Evolutionary conservation across 495 filamentous ascomycete species (phyloP).

Genomic region (Amniculicola lignicola): DNA sequence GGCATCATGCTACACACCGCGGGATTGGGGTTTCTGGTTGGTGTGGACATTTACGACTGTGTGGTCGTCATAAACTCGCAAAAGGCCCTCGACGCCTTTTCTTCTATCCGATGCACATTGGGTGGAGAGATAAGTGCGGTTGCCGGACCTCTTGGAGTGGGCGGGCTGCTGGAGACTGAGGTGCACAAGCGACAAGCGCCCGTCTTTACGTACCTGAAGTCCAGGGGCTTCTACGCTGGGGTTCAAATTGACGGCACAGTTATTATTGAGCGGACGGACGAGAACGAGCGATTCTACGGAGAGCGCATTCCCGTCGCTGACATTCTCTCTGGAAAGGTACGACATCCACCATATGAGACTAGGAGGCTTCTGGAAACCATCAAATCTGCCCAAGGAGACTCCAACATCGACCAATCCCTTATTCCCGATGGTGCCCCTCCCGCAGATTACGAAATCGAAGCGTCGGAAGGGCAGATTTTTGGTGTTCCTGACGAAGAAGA

Average conservation of each 20-base stretch:
- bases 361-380: slow-evolving; percentile 71
- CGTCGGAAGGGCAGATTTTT: slow-evolving; percentile 51
- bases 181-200: slow-evolving; percentile 66
- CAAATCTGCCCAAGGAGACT: slow-evolving; percentile 75
- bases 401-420: slow-evolving; percentile 58
- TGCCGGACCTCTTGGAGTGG: slow-evolving; percentile 74
- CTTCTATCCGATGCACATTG: slow-evolving; percentile 69
- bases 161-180: slow-evolving; percentile 71
- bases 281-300: slow-evolving; percentile 85
- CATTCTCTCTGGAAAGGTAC: slow-evolving; percentile 75
- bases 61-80: slow-evolving; percentile 84
- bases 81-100: slow-evolving; percentile 76
- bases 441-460: slow-evolving; percentile 63
- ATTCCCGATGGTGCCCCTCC: slow-evolving; percentile 64
- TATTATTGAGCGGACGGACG: slow-evolving; percentile 78
- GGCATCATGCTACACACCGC: slow-evolving; percentile 85
- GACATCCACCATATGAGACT: slow-evolving; percentile 61
- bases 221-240: slow-evolving; percentile 76
- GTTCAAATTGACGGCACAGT: slow-evolving; percentile 81
- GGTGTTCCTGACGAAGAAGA: slow-evolving; percentile 74
- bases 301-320: slow-evolving; percentile 70
- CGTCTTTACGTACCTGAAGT: slow-evolving; percentile 86
- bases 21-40: slow-evolving; percentile 80
- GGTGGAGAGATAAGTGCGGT: slow-evolving; percentile 74
- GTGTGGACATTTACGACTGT: slow-evolving; percentile 91